These are phyloP conservation scores for Sanghuangporus weigelae DNA, from an alignment of 1,284 basidiomycete species.

Conservation along the genomic window DNA sequence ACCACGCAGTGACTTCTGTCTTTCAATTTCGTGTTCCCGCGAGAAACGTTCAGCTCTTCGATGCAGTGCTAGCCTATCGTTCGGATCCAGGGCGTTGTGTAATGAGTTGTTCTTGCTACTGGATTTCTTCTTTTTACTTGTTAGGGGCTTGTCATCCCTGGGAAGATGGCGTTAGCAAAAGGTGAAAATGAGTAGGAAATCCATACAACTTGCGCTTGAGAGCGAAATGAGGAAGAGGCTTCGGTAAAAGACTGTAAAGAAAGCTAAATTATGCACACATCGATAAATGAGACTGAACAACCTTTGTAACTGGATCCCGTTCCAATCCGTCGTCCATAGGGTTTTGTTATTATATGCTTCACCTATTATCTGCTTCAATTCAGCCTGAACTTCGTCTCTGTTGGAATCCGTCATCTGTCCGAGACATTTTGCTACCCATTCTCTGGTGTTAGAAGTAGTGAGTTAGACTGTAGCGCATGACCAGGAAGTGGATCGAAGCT, in stretches of 20 bases:
- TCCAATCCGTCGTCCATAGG: constrained; percentile 88
- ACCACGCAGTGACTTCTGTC: constrained; percentile 44
- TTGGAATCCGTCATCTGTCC: constrained; percentile 78
- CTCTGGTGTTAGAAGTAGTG: constrained; percentile 38
- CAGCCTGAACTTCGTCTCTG: constrained; percentile 68
- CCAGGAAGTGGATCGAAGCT: constrained; percentile 5
- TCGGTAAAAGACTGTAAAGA: constrained; percentile 54
- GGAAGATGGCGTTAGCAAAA: background rate
- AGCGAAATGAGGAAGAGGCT: constrained; percentile 43
- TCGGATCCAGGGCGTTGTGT: constrained; percentile 39
- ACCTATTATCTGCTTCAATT: constrained; percentile 84
- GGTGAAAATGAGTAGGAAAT: background rate
- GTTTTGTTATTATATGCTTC: constrained; percentile 73
- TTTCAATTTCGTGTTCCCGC: constrained; percentile 77
- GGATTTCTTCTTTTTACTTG: constrained; percentile 59
- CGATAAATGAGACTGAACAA: constrained; percentile 25
- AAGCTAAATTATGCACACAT: constrained; percentile 17
- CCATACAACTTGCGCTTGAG: constrained; percentile 69
- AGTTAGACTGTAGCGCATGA: constrained; percentile 13
- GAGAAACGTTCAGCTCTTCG: constrained; percentile 73
- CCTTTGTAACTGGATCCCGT: constrained; percentile 76
- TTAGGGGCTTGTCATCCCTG: constrained; percentile 36
- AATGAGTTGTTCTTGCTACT: constrained; percentile 22
- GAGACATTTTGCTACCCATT: constrained; percentile 81
- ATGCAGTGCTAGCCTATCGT: constrained; percentile 62